phyloP scores from a whole-genome alignment of 352 stramenopile species.

The Nothophytophthora sp. region DNA sequence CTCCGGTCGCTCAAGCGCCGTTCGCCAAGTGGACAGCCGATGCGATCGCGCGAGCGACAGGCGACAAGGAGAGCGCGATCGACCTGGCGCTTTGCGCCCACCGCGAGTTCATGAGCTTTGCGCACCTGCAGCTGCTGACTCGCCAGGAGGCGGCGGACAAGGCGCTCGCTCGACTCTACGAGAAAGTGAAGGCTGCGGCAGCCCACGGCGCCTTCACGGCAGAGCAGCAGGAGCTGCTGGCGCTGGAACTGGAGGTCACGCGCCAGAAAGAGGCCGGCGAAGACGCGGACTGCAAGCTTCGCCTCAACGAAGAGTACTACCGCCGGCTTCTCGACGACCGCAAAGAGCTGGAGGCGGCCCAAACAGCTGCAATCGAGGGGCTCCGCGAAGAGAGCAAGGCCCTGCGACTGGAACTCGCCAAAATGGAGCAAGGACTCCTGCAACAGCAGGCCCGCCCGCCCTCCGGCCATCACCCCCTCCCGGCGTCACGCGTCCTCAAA shows the following conservation, averaged over 20 bases:
- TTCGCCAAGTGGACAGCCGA: slow-evolving; percentile 24
- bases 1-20: slow-evolving; percentile 10
- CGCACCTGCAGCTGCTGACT: slow-evolving; percentile 34
- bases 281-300: slow-evolving; percentile 34
- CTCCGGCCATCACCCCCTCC: slow-evolving; percentile 8
- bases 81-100: slow-evolving; percentile 59
- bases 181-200: slow-evolving; percentile 27
- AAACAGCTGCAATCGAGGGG: slow-evolving; percentile 31
- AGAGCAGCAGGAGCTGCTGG: slow-evolving; percentile 37
- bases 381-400: slow-evolving; percentile 40
- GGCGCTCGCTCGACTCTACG: slow-evolving; percentile 24
- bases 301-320: slow-evolving; percentile 47
- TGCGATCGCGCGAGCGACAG: slow-evolving; percentile 17
- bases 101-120: slow-evolving; percentile 55
- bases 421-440: slow-evolving; percentile 33
- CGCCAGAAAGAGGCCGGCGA: slow-evolving; percentile 29
- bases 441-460: slow-evolving; percentile 18
- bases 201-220: slow-evolving; percentile 31
- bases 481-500: slow-evolving; percentile 24
- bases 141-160: slow-evolving; percentile 27
- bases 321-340: slow-evolving; percentile 48
- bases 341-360: slow-evolving; percentile 50
- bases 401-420: slow-evolving; percentile 40
- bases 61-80: slow-evolving; percentile 47
- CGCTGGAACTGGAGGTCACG: slow-evolving; percentile 44